Conservation (phyloP, 345 rosid species). For the Noccaea bulbosa region DNA sequence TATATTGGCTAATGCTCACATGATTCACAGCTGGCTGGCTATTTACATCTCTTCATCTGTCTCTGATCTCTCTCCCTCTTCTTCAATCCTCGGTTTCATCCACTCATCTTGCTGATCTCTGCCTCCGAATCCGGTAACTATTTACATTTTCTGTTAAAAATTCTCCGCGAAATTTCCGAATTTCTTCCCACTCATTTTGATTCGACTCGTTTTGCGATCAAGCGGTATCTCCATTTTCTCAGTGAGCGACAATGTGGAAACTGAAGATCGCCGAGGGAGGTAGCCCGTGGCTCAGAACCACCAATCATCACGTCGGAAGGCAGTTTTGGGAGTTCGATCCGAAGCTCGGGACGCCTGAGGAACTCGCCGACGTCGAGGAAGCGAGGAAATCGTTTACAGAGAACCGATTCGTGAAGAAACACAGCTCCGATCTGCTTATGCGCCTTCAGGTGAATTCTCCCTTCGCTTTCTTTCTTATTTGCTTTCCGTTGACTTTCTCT, state of each 20-base stretch:
- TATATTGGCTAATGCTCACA: neutral
- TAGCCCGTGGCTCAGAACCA: constrained; percentile 72
- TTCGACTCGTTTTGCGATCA: neutral
- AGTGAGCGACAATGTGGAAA: constrained; percentile 69
- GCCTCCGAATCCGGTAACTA: neutral
- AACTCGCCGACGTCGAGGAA: constrained; percentile 61
- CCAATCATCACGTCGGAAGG: constrained; percentile 72
- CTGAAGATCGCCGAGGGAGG: constrained; percentile 84
- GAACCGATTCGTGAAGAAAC: constrained; percentile 68
- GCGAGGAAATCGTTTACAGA: constrained; percentile 59
- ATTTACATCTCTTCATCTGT: constrained; percentile 1
- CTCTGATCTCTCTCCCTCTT: neutral
- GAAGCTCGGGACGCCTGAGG: constrained; percentile 61
- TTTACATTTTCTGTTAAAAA: neutral
- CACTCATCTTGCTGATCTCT: neutral
- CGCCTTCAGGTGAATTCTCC: constrained; percentile 66
- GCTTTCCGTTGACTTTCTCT: constrained; percentile 2
- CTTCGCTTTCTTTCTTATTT: neutral
- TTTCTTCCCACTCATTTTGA: neutral
- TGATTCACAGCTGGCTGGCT: neutral
- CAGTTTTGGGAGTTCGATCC: constrained; percentile 95
- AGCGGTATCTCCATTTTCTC: neutral
- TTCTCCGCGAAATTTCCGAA: neutral
- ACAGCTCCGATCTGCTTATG: constrained; percentile 89
- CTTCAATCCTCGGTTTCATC: constrained; percentile 19